Percentiles rank a stretch among this genome's conserved stretches.
Conservation (phyloP, 306 rosid species). For the Arachis hypogaea region DNA sequence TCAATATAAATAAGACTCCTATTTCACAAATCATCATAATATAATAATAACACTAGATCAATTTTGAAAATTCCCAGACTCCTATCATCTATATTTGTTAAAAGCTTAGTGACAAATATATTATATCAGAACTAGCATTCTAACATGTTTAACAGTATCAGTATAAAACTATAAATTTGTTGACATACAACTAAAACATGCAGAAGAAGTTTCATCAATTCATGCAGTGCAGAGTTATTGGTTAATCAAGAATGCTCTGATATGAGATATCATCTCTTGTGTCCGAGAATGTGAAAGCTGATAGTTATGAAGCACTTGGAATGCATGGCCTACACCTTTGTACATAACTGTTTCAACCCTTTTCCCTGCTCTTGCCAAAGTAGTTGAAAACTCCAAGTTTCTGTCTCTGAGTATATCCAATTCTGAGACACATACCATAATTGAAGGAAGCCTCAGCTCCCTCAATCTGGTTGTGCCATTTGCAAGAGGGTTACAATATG, state of each 20-base stretch:
- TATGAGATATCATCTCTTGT: conserved; percentile 65
- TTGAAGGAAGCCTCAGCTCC: conserved; percentile 50
- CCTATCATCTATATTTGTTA: background rate
- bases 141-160: conserved; percentile 1
- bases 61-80: conserved; percentile 1
- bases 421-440: conserved; percentile 74
- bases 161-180: background rate
- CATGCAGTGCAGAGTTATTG: background rate
- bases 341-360: conserved; percentile 56
- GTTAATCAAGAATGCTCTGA: conserved; percentile 52
- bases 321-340: conserved; percentile 85
- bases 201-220: background rate
- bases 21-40: background rate
- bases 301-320: conserved; percentile 74
- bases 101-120: background rate
- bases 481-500: conserved; percentile 72
- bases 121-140: conserved; percentile 4
- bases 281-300: conserved; percentile 55
- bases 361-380: conserved; percentile 63
- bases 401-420: conserved; percentile 74
- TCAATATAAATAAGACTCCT: background rate
- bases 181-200: background rate
- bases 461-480: conserved; percentile 47
- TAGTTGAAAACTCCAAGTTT: conserved; percentile 64
- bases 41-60: background rate